Percentiles rank a stretch among this genome's conserved stretches.
These are phyloP conservation scores for Dioscorea alata DNA, from an alignment of 106 monocot genomes.

Conservation along the genomic window DNA sequence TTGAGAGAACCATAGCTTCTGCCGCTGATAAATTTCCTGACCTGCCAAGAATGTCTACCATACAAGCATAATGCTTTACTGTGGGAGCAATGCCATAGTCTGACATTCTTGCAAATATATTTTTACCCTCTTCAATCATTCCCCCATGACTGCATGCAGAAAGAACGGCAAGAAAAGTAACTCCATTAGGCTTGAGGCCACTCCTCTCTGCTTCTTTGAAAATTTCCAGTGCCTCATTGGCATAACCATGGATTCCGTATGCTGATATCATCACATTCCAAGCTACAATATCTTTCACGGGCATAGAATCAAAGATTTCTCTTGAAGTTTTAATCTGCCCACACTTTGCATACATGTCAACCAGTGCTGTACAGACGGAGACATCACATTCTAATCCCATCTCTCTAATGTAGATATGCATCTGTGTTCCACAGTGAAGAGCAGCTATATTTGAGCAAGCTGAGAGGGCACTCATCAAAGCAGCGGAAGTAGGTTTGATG, in stretches of 20 bases:
- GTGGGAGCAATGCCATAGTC: slow-evolving; percentile 32
- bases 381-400: slow-evolving; percentile 33
- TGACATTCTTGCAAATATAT: slow-evolving; percentile 53
- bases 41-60: slow-evolving; percentile 76
- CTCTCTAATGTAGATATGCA: slow-evolving; percentile 51
- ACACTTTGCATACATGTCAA: slow-evolving; percentile 93
- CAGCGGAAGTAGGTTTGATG: slow-evolving; percentile 45
- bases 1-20: slow-evolving; percentile 44
- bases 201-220: slow-evolving; percentile 46
- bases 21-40: slow-evolving; percentile 61
- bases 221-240: slow-evolving; percentile 44
- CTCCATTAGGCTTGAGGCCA: slow-evolving; percentile 38
- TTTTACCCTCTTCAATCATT: slow-evolving; percentile 53
- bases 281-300: slow-evolving; percentile 52
- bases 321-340: slow-evolving; percentile 57
- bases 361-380: slow-evolving; percentile 35
- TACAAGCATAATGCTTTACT: slow-evolving; percentile 72
- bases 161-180: slow-evolving; percentile 72
- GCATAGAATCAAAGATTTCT: slow-evolving; percentile 65
- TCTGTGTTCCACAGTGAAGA: slow-evolving; percentile 39
- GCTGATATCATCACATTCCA: slow-evolving; percentile 87
- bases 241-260: slow-evolving; percentile 70
- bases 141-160: slow-evolving; percentile 72
- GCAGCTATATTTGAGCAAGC: slow-evolving; percentile 61
- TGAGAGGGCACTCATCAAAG: slow-evolving; percentile 48